Conservation (phyloP, 2,329 filamentous ascomycete species). For the Neofusicoccum kwambonambiense region DNA sequence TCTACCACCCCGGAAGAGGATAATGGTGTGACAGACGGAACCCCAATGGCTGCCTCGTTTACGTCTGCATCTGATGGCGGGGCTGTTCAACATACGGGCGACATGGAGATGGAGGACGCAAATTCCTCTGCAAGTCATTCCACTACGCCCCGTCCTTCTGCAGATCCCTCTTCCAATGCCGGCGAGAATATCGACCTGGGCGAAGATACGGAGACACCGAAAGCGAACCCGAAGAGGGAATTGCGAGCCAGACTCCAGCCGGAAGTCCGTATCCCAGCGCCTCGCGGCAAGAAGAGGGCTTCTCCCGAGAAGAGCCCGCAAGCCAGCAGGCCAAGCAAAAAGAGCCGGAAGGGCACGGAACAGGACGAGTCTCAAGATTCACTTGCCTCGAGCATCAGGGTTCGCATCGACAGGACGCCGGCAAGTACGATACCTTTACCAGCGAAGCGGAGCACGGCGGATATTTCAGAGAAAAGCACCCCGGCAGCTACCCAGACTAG, state of each 20-base stretch:
- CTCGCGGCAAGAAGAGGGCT: neutral
- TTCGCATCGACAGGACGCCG: neutral
- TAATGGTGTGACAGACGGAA: neutral
- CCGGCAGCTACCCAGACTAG: too few relatives aligned
- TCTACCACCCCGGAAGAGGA: neutral
- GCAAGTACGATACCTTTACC: neutral
- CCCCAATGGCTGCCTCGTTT: too few relatives aligned
- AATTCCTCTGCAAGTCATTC: neutral
- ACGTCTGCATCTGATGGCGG: too few relatives aligned
- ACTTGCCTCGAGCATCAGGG: neutral
- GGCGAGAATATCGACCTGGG: neutral
- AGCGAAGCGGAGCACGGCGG: neutral
- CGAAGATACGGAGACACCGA: constrained; percentile 19
- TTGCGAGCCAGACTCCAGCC: neutral
- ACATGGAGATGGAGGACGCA: neutral
- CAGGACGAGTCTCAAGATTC: neutral
- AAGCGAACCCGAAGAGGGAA: neutral
- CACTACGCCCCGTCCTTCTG: neutral
- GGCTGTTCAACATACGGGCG: neutral
- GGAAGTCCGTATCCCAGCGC: neutral
- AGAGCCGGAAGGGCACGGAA: neutral
- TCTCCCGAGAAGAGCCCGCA: neutral
- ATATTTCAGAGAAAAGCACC: too few relatives aligned
- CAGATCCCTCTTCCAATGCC: neutral
- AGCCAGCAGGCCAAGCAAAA: neutral